Evolutionary conservation across 148 eudicot genomes (phyloP).

Genomic region (Persicaria tinctoria): DNA sequence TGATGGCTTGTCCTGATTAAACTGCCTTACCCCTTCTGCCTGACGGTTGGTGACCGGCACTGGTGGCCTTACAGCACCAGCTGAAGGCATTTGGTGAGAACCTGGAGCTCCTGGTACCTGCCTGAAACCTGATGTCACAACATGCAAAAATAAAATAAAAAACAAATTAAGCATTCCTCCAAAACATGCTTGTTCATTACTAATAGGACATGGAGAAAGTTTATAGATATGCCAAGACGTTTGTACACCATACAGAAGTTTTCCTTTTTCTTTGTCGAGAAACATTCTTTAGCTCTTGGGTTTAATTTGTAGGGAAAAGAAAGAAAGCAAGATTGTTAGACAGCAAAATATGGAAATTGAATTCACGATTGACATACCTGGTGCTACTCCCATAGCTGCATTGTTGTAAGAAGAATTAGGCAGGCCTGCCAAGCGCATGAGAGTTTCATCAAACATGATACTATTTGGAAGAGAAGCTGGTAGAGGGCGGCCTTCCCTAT

Average conservation of each 20-base stretch:
- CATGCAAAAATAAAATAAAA: conserved; percentile 4
- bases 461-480: conserved; percentile 78
- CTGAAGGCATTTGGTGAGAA: conserved; percentile 38
- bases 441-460: conserved; percentile 77
- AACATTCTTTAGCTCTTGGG: not conserved
- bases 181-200: not conserved
- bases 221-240: not conserved
- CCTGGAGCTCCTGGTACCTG: conserved; percentile 56
- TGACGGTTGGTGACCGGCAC: conserved; percentile 33
- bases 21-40: conserved; percentile 36
- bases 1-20: conserved; percentile 47
- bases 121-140: conserved; percentile 45
- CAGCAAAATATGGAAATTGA: not conserved
- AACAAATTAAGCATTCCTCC: conserved; percentile 5
- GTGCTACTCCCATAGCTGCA: conserved; percentile 56
- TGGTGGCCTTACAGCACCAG: conserved; percentile 58
- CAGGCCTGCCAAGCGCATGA: conserved; percentile 73
- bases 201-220: not conserved
- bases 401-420: conserved; percentile 54
- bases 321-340: not conserved
- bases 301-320: not conserved
- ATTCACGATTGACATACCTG: conserved; percentile 28
- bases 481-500: conserved; percentile 85
- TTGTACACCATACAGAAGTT: not conserved
- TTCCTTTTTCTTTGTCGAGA: not conserved